Percentiles rank a stretch among this genome's conserved stretches.
Conservation (phyloP, 352 stramenopile genomes). For the Hyaloperonospora brassicae region DNA sequence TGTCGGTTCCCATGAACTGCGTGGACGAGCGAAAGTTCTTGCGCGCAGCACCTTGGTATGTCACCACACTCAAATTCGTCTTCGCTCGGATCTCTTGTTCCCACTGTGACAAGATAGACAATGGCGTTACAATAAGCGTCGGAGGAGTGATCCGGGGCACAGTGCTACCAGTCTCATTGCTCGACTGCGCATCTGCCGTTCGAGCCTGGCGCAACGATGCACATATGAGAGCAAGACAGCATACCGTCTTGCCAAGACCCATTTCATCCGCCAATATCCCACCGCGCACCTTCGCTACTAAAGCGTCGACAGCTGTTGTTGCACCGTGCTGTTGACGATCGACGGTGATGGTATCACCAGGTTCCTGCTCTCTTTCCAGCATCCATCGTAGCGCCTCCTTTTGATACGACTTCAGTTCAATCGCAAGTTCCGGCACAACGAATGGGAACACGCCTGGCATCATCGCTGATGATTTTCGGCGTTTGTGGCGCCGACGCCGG, state of each 20-base stretch:
- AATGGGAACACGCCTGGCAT: conserved; percentile 40
- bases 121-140: conserved; percentile 70
- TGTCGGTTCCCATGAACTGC: conserved; percentile 73
- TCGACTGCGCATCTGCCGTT: conserved; percentile 20
- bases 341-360: conserved; percentile 19
- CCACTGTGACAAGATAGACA: conserved; percentile 85
- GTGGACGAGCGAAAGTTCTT: conserved; percentile 54
- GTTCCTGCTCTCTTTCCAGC: conserved; percentile 44
- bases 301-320: conserved; percentile 25
- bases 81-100: conserved; percentile 73
- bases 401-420: conserved; percentile 79
- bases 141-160: conserved; percentile 42
- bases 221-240: conserved; percentile 72
- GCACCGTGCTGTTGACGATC: conserved; percentile 27
- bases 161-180: conserved; percentile 17
- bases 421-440: conserved; percentile 39
- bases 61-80: conserved; percentile 65
- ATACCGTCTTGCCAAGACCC: conserved; percentile 88
- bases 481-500: conserved; percentile 33
- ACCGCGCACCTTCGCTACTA: conserved; percentile 45
- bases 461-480: conserved; percentile 31
- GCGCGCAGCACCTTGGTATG: conserved; percentile 59
- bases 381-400: conserved; percentile 86
- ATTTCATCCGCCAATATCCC: conserved; percentile 86
- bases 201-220: conserved; percentile 47